A percentile compares a stretch with the other conserved stretches of the same genome.
phyloP scores from a whole-genome alignment of 345 rosid species.

The Excoecaria cochinchinensis region DNA sequence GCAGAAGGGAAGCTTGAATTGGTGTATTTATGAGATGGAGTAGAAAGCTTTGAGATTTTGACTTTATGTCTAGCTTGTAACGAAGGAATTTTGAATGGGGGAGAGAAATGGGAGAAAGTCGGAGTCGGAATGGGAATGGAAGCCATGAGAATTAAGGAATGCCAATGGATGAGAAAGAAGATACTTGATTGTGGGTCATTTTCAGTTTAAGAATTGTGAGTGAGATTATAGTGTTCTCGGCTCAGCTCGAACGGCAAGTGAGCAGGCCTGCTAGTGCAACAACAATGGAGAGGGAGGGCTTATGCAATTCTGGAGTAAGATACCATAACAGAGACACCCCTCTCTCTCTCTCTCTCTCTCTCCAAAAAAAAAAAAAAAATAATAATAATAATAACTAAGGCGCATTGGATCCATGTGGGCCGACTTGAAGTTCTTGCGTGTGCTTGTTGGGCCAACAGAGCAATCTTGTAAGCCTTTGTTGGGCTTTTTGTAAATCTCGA shows the following conservation, averaged over 20 bases:
- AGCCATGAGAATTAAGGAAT: constrained; percentile 36
- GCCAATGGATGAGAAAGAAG: constrained; percentile 5
- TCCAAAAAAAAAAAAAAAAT: too few relatives aligned
- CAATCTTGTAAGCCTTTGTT: too few relatives aligned
- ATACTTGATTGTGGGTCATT: constrained; percentile 13
- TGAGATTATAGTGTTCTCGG: background rate
- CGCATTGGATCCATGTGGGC: too few relatives aligned
- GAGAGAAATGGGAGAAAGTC: constrained; percentile 38
- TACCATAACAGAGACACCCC: background rate
- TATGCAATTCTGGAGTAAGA: background rate
- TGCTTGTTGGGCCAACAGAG: too few relatives aligned
- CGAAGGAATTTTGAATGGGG: constrained; percentile 21
- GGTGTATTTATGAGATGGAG: constrained; percentile 21
- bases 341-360: too few relatives aligned
- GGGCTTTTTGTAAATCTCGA: too few relatives aligned
- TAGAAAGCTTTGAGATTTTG: constrained; percentile 21
- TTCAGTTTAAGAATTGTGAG: background rate
- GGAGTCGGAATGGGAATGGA: constrained; percentile 37
- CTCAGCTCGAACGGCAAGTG: background rate
- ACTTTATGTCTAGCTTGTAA: constrained; percentile 16
- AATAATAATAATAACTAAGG: too few relatives aligned
- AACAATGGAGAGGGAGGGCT: background rate
- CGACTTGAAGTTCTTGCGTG: too few relatives aligned
- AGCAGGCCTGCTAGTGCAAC: background rate
- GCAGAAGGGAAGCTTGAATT: constrained; percentile 23